Base-by-base conservation (phyloP, 2,329 filamentous ascomycete genomes). In the Colletotrichum horii region DNA sequence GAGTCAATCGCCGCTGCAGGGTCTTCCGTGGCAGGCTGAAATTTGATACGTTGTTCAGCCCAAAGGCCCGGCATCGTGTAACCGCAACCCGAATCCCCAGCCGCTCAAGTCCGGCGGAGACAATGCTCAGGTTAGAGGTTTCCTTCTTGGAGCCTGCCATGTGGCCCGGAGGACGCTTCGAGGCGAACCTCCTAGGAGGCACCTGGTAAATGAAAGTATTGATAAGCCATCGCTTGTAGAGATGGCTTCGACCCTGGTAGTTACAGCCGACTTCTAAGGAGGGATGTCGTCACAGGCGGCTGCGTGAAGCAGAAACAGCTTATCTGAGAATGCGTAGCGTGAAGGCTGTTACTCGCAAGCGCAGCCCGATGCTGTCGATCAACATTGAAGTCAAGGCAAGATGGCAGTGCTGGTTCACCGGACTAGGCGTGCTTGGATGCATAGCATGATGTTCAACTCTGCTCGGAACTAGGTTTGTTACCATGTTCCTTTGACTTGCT, bases 1-100 rank as follows among this genome's bases (percentile, higher is more conserved):
- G 70, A 69, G 73, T 75, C 73, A 68, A 73, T 22, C 43, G 30
- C 60, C 22, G 56, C 69, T 73, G 32, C 69, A 73, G 73, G 73
- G 69, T 73, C 64, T 64, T 68, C 64, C 62, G 56, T 72, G 28
- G 68, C 7, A 72, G 64, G 24, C 43, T n/a, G 16, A 24, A 26
- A 67, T 30, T 58, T 72, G 56, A 72, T 72, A 73, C 56, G 69
- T 43, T 64, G 56, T n/a, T 22, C 24, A 64, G 22, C 22, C 43
- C 43, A 43, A 48, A 32, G 32, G 38, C 32, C 22, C 62, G 55
- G 64, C 62, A 68, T 72, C 56, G 24, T 72, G 43, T 62, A 67
- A 68, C 62, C 24, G 55, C 43, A 64, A 22, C 38, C 62, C 38
- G 55, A 48, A 22, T 32, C 30, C n/a, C 70, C 48, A 61, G 36